phyloP scores from a whole-genome alignment of 371 early-diverging fungal species.

The Rhizopus sp. region DNA sequence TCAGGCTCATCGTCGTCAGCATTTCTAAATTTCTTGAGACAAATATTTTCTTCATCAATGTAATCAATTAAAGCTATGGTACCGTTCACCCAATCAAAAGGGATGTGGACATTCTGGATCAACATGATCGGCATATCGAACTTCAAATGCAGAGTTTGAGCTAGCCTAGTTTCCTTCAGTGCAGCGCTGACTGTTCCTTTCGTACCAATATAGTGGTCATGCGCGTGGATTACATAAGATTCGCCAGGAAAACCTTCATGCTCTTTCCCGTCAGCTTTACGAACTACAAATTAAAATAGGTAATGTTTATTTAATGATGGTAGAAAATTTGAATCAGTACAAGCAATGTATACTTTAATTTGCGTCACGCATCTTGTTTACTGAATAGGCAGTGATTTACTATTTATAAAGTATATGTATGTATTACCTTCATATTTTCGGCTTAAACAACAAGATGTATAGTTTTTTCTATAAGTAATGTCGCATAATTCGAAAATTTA shows the following conservation, averaged over 20 bases:
- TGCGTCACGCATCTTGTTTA: too few species aligned
- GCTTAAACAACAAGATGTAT: too few species aligned
- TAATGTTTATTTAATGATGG: too few species aligned
- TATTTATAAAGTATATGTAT: too few species aligned
- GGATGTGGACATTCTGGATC: background rate
- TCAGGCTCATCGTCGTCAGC: too few species aligned
- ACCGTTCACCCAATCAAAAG: background rate
- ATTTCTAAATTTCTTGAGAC: conserved; percentile 3
- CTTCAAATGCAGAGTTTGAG: background rate
- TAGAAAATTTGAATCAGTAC: too few species aligned
- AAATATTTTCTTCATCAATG: conserved; percentile 9
- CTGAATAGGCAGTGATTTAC: too few species aligned
- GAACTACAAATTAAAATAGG: too few species aligned
- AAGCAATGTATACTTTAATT: too few species aligned
- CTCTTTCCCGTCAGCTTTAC: conserved; percentile 5
- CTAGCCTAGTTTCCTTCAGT: background rate
- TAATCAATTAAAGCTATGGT: background rate
- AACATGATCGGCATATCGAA: background rate
- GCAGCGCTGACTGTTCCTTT: background rate
- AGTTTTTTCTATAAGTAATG: too few species aligned
- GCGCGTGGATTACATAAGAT: background rate
- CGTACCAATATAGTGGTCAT: background rate
- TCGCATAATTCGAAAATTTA: too few species aligned
- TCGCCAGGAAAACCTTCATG: background rate
- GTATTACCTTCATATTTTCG: too few species aligned